These are phyloP conservation scores for Phytophthora fragariae DNA, from an alignment of 352 stramenopile species.

Conservation along the genomic window DNA sequence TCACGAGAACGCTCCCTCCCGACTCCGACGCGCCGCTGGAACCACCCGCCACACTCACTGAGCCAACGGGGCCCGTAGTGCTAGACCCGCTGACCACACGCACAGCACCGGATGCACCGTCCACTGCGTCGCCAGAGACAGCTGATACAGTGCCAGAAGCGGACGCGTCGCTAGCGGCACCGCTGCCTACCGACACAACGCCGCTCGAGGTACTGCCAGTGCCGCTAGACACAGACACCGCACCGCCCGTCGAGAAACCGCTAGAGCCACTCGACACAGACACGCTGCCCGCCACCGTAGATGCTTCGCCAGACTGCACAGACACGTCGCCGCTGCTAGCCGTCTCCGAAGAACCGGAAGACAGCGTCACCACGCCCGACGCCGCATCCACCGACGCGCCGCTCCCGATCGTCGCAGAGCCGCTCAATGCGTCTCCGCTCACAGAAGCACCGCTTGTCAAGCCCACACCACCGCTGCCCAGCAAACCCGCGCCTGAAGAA, in stretches of 20 bases:
- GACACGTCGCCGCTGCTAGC: no score
- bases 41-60: neutral
- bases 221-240: constrained; percentile 23
- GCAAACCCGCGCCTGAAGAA: neutral
- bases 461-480: constrained; percentile 8
- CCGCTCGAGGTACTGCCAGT: no score
- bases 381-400: no score
- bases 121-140: no score
- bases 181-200: neutral
- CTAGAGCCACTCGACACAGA: constrained; percentile 8
- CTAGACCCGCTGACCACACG: neutral
- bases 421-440: no score
- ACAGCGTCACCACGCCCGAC: no score
- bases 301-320: neutral
- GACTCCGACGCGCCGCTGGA: no score
- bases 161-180: neutral
- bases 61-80: constrained; percentile 4
- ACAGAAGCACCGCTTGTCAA: no score
- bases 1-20: constrained; percentile 10
- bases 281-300: constrained; percentile 12
- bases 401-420: no score
- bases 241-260: neutral
- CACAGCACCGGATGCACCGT: no score
- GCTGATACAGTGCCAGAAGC: no score
- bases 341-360: no score